Evolutionary conservation across 2,329 filamentous ascomycete genomes (phyloP).

Genomic region (Scorias spongiosa): DNA sequence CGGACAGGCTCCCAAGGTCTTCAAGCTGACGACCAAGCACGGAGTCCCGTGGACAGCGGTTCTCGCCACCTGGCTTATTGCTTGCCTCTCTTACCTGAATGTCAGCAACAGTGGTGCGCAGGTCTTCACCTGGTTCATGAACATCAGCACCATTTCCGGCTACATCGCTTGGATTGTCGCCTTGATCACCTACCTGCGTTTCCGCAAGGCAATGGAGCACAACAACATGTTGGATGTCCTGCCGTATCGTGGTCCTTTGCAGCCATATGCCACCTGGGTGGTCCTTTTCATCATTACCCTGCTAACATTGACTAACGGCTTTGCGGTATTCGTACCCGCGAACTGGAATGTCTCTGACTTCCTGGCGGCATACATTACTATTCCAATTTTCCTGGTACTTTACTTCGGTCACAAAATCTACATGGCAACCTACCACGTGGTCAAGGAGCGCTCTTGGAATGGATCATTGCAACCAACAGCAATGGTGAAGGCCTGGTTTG

Average conservation of each 20-base stretch:
- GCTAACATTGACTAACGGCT: conserved; percentile 42
- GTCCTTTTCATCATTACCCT: conserved; percentile 32
- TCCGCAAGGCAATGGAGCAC: conserved; percentile 37
- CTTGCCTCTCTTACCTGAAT: conserved; percentile 23
- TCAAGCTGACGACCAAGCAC: conserved; percentile 26
- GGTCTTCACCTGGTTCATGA: conserved; percentile 14
- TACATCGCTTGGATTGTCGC: conserved; percentile 26
- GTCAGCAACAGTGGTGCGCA: conserved; percentile 19
- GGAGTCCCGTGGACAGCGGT: conserved; percentile 40
- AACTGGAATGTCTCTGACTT: conserved; percentile 33
- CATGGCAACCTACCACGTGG: background rate
- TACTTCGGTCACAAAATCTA: conserved; percentile 21
- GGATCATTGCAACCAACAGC: background rate
- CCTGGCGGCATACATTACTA: conserved; percentile 39
- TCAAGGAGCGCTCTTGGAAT: conserved; percentile 2
- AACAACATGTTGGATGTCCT: conserved; percentile 29
- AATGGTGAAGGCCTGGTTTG: conserved; percentile 13
- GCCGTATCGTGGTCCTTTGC: conserved; percentile 35
- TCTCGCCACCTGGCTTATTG: conserved; percentile 25
- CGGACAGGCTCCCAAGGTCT: conserved; percentile 44
- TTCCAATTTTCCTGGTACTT: conserved; percentile 34
- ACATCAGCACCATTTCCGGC: conserved; percentile 23
- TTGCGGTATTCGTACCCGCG: conserved; percentile 37
- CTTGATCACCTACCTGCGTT: conserved; percentile 34
- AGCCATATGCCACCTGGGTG: conserved; percentile 39